These are phyloP conservation scores for Pythium brachiatum DNA, from an alignment of 352 stramenopile genomes.

Conservation along the genomic window DNA sequence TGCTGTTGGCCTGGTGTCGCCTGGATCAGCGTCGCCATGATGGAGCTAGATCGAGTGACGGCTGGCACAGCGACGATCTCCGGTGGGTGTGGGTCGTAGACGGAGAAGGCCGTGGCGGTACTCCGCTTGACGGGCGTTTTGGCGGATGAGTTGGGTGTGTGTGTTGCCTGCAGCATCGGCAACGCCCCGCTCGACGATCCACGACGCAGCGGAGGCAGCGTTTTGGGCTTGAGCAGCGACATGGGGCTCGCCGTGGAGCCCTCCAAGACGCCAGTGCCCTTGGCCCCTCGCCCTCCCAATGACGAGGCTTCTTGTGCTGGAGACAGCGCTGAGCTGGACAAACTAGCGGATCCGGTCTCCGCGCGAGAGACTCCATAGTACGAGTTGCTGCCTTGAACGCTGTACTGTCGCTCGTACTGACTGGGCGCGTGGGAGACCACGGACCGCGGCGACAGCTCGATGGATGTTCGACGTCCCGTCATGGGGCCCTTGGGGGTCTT, in stretches of 20 bases:
- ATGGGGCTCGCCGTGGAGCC: not conserved
- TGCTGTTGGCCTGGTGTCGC: not conserved
- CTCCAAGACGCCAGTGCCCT: too few species aligned
- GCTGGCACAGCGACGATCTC: not conserved
- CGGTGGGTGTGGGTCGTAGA: conserved; percentile 8
- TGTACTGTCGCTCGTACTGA: conserved; percentile 7
- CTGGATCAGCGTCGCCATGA: conserved; percentile 10
- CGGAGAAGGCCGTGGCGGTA: conserved; percentile 6
- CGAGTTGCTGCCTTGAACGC: not conserved
- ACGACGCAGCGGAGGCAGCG: conserved; percentile 4
- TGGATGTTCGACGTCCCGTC: not conserved
- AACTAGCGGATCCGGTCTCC: not conserved
- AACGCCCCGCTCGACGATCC: not conserved
- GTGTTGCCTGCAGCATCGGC: not conserved
- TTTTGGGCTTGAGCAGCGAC: not conserved
- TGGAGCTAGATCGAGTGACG: not conserved
- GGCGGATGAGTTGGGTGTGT: not conserved
- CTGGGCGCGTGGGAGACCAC: conserved; percentile 4
- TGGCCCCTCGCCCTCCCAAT: not conserved
- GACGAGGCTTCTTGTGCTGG: not conserved
- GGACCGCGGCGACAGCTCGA: conserved; percentile 8
- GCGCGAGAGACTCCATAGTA: conserved; percentile 10
- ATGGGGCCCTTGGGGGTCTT: not conserved
- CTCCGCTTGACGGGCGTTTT: not conserved
- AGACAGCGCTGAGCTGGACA: conserved; percentile 5